Conservation (phyloP, 768 basidiomycete species). For the Pholiota molesta region DNA sequence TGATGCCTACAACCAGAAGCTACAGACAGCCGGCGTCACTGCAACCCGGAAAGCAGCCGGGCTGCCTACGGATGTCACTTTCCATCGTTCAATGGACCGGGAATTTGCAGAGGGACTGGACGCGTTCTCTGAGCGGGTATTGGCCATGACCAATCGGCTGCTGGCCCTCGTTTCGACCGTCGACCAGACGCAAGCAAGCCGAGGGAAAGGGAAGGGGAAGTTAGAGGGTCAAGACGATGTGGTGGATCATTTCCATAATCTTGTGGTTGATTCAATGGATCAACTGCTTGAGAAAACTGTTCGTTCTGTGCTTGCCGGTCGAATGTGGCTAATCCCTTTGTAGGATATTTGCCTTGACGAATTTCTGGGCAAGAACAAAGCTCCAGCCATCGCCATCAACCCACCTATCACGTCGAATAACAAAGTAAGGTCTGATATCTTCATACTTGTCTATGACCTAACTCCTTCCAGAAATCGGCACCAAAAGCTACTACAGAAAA, state of each 20-base stretch:
- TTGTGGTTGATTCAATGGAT: constrained; percentile 86
- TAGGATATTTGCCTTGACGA: constrained; percentile 87
- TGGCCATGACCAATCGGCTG: constrained; percentile 67
- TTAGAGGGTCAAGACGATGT: constrained; percentile 78
- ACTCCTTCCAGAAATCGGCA: constrained; percentile 11
- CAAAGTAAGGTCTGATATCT: constrained; percentile 7
- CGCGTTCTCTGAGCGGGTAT: constrained; percentile 62
- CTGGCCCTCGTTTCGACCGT: constrained; percentile 53
- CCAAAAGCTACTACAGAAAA: constrained; percentile 24
- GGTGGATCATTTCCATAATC: constrained; percentile 76
- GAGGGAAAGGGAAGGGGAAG: constrained; percentile 57
- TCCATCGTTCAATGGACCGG: constrained; percentile 86
- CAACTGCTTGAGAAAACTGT: constrained; percentile 83
- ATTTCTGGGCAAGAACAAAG: constrained; percentile 69
- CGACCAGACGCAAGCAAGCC: constrained; percentile 31
- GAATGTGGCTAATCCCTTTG: neutral
- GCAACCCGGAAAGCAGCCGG: constrained; percentile 63
- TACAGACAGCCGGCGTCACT: constrained; percentile 65
- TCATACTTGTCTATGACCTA: neutral
- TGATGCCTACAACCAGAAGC: constrained; percentile 51
- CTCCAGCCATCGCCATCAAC: constrained; percentile 64
- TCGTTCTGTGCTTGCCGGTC: constrained; percentile 25
- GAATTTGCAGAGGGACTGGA: constrained; percentile 74
- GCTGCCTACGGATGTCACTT: constrained; percentile 78
- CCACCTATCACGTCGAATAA: constrained; percentile 31